Percentiles rank a stretch among this genome's conserved stretches.
phyloP scores from a whole-genome alignment of 2,329 filamentous ascomycete species.

The Penicillium italicum region DNA sequence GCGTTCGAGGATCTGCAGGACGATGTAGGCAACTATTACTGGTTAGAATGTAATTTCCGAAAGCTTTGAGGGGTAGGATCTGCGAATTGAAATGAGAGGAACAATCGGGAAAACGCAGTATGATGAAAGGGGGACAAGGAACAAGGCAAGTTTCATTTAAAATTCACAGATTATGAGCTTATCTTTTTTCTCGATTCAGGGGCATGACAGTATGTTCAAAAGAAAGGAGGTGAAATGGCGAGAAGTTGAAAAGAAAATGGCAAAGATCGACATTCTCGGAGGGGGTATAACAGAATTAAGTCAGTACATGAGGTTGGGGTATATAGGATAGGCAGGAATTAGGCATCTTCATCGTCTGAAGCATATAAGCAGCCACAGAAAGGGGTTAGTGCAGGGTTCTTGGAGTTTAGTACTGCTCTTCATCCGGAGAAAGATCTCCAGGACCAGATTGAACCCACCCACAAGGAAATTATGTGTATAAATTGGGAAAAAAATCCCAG shows the following conservation, averaged over 20 bases:
- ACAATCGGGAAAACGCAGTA: neutral
- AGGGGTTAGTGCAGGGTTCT: neutral
- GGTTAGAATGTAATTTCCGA: slow-evolving; percentile 5
- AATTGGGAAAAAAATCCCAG: neutral
- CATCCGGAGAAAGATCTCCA: slow-evolving; percentile 11
- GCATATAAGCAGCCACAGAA: neutral
- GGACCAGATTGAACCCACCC: neutral
- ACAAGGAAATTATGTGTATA: slow-evolving; percentile 3
- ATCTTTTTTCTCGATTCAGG: neutral
- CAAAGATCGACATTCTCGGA: neutral
- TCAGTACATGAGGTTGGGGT: slow-evolving; percentile 8
- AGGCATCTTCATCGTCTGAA: neutral
- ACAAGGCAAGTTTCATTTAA: slow-evolving; percentile 15
- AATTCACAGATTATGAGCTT: slow-evolving; percentile 16
- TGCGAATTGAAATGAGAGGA: neutral
- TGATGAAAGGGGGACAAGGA: neutral
- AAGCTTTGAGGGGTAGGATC: neutral
- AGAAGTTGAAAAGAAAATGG: no score
- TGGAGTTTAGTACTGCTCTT: slow-evolving; percentile 10
- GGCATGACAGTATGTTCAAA: neutral
- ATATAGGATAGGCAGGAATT: slow-evolving; percentile 8
- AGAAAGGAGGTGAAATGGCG: neutral
- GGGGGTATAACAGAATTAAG: neutral
- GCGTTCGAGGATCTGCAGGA: slow-evolving; percentile 35
- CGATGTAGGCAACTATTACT: slow-evolving; percentile 32